phyloP scores from a whole-genome alignment of 495 filamentous ascomycete genomes.

The Aspergillus homomorphus region DNA sequence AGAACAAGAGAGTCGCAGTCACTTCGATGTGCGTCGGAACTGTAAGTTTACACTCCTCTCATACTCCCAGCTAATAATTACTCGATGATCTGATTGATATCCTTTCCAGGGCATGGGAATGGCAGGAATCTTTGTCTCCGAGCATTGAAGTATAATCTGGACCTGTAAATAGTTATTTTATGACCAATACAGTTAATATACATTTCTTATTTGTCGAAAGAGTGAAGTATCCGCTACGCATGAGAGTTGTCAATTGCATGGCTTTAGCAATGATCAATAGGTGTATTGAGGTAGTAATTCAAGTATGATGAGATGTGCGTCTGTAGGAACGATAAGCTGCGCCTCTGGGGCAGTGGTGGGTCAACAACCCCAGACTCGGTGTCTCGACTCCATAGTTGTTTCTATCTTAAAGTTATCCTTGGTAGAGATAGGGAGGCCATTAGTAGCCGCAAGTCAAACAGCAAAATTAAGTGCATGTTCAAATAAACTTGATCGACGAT shows the following conservation, averaged over 20 bases:
- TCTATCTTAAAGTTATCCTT: not conserved
- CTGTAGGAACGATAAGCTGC: not conserved
- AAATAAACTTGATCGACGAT: too few species aligned
- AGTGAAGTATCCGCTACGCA: too few species aligned
- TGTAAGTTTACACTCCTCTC: conserved; percentile 40
- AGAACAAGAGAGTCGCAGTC: conserved; percentile 74
- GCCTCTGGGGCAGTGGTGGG: not conserved
- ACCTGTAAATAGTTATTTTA: conserved; percentile 7
- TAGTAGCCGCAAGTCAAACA: not conserved
- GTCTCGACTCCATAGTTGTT: not conserved
- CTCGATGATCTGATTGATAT: conserved; percentile 1
- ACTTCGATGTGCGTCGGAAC: conserved; percentile 88
- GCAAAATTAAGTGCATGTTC: too few species aligned
- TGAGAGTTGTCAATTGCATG: too few species aligned
- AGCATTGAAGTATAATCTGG: conserved; percentile 33
- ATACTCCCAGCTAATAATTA: not conserved
- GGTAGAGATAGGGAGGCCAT: not conserved
- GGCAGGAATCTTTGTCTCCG: conserved; percentile 53
- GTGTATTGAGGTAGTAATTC: too few species aligned
- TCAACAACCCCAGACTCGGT: not conserved
- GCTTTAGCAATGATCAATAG: too few species aligned
- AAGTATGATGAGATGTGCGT: too few species aligned
- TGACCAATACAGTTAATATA: not conserved
- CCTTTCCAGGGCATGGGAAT: conserved; percentile 52
- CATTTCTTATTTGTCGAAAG: not conserved